A percentile compares a stretch with the other conserved stretches of the same genome.
These are phyloP conservation scores for Henckelia pumila DNA, from an alignment of 257 asterid species.

Conservation along the genomic window DNA sequence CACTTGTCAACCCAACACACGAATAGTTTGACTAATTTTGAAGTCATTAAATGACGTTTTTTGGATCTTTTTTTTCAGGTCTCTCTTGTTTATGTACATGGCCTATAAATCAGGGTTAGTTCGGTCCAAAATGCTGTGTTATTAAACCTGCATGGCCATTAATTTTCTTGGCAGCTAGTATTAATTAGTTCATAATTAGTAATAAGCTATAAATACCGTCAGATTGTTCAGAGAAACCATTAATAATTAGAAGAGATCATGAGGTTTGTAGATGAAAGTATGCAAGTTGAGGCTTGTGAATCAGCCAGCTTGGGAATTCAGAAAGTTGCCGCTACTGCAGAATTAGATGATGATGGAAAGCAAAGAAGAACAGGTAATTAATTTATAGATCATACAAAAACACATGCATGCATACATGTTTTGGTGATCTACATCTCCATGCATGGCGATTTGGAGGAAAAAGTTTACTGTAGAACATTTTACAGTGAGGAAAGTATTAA, in stretches of 20 bases:
- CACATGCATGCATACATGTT: neutral
- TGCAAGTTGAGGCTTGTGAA: slow-evolving; percentile 36
- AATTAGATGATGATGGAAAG: slow-evolving; percentile 65
- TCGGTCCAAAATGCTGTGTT: neutral
- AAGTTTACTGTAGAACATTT: neutral
- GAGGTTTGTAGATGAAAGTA: slow-evolving; percentile 29
- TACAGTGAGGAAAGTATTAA: too few relatives aligned
- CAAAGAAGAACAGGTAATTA: slow-evolving; percentile 45
- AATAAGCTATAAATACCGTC: too few relatives aligned
- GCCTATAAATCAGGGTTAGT: slow-evolving; percentile 17
- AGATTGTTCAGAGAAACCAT: too few relatives aligned
- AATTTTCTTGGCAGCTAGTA: too few relatives aligned
- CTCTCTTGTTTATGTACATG: neutral
- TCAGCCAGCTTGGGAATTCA: slow-evolving; percentile 42
- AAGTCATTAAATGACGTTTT: too few relatives aligned
- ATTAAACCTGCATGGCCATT: slow-evolving; percentile 17
- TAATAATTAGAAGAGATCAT: slow-evolving; percentile 18
- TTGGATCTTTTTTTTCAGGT: too few relatives aligned
- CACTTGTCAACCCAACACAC: too few relatives aligned
- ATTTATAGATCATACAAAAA: too few relatives aligned
- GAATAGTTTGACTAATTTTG: too few relatives aligned
- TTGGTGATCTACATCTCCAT: neutral
- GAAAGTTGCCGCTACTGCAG: slow-evolving; percentile 33
- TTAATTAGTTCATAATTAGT: too few relatives aligned
- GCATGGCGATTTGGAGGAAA: neutral